Percentiles rank a stretch among this genome's conserved stretches.
Conservation (phyloP, 768 basidiomycete genomes). For the Psilocybe cubensis region DNA sequence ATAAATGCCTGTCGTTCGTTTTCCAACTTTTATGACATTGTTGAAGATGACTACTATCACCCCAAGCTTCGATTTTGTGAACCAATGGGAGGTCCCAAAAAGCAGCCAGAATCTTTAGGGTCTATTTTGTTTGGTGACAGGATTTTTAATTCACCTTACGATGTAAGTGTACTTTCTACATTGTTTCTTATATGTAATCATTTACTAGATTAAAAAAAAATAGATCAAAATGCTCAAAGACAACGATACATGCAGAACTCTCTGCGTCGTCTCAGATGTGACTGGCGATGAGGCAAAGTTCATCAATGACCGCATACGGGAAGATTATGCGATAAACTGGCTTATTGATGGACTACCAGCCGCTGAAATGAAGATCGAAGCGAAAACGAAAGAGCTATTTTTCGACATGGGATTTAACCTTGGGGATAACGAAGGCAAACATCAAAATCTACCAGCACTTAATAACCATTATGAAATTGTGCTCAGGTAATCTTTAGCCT, state of each 20-base stretch:
- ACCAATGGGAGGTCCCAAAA: conserved; percentile 72
- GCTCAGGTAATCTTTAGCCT: conserved; percentile 51
- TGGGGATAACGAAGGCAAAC: conserved; percentile 69
- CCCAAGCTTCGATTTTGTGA: conserved; percentile 84
- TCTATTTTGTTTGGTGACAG: conserved; percentile 97
- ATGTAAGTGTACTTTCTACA: conserved; percentile 51
- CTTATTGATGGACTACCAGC: conserved; percentile 93
- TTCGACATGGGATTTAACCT: conserved; percentile 95
- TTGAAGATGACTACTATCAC: conserved; percentile 91
- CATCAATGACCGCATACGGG: conserved; percentile 88
- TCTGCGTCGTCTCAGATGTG: conserved; percentile 65
- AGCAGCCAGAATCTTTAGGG: conserved; percentile 85
- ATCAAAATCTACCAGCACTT: conserved; percentile 64
- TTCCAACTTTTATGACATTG: conserved; percentile 3
- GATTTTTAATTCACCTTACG: conserved; percentile 89
- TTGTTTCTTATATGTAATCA: neutral
- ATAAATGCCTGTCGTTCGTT: neutral
- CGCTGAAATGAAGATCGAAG: conserved; percentile 88
- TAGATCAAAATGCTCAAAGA: conserved; percentile 85
- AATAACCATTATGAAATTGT: conserved; percentile 95
- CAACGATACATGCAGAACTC: conserved; percentile 71
- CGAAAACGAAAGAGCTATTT: conserved; percentile 80
- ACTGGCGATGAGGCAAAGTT: conserved; percentile 79
- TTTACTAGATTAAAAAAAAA: conserved; percentile 10
- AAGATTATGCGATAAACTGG: conserved; percentile 95